phyloP scores from a whole-genome alignment of 2,329 filamentous ascomycete genomes.

The Fonsecaea monophora region DNA sequence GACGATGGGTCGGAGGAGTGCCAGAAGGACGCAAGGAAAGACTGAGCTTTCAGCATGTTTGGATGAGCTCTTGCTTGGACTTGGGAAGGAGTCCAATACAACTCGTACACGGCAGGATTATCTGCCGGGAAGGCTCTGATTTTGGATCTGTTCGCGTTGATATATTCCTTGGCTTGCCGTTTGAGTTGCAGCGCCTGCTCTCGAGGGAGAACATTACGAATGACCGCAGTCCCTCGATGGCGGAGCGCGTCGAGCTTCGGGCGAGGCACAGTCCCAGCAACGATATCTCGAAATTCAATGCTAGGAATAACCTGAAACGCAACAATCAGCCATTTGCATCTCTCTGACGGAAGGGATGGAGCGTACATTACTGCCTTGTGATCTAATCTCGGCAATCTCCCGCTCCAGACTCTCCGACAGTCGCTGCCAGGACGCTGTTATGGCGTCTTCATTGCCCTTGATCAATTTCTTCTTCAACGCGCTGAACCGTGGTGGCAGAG shows the following conservation, averaged over 20 bases:
- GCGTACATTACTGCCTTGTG: constrained; percentile 50
- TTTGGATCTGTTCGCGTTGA: constrained; percentile 62
- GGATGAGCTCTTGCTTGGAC: constrained; percentile 71
- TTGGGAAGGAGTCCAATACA: constrained; percentile 77
- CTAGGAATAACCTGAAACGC: constrained; percentile 50
- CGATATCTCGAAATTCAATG: constrained; percentile 51
- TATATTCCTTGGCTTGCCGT: constrained; percentile 68
- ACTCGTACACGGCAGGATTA: constrained; percentile 73
- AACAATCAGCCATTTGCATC: not conserved
- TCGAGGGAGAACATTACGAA: constrained; percentile 70
- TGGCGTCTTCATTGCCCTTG: constrained; percentile 48
- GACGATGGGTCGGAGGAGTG: constrained; percentile 56
- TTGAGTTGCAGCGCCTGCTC: constrained; percentile 70
- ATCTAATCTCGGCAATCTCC: constrained; percentile 51
- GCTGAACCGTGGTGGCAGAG: constrained; percentile 51
- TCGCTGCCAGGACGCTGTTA: constrained; percentile 52
- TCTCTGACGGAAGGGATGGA: not conserved
- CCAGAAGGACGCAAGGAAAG: constrained; percentile 70
- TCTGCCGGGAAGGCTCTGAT: constrained; percentile 68
- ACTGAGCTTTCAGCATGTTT: constrained; percentile 67
- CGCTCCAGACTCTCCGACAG: constrained; percentile 49
- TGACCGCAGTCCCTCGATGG: constrained; percentile 68
- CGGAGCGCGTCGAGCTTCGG: constrained; percentile 58
- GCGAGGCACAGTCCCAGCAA: constrained; percentile 47
- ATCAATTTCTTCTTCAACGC: constrained; percentile 51